Evolutionary conservation across 345 rosid species (phyloP).

Genomic region (Arabidopsis arenosa): DNA sequence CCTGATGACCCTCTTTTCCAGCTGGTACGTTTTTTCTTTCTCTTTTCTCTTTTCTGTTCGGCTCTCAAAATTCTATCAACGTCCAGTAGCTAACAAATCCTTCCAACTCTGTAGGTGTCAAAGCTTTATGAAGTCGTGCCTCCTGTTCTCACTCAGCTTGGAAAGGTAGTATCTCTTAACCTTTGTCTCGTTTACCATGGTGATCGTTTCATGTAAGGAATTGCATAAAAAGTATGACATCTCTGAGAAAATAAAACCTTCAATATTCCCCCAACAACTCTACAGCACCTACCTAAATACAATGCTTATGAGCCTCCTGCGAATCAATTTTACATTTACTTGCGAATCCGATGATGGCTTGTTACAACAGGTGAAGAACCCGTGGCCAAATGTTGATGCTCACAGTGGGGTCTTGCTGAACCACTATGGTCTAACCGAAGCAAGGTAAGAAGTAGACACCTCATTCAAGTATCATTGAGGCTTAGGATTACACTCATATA

Average conservation of each 20-base stretch:
- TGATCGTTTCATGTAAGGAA: constrained; percentile 8
- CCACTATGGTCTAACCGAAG: constrained; percentile 91
- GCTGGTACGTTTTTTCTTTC: constrained; percentile 55
- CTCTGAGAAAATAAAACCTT: neutral
- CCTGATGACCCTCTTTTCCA: constrained; percentile 96
- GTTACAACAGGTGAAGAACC: constrained; percentile 87
- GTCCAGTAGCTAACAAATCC: constrained; percentile 32
- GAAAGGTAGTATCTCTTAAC: constrained; percentile 59
- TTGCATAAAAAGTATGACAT: constrained; percentile 9
- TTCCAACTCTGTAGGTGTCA: constrained; percentile 68
- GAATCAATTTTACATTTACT: neutral
- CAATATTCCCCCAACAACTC: neutral
- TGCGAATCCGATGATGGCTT: constrained; percentile 31
- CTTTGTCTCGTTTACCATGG: constrained; percentile 3
- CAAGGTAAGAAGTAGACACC: constrained; percentile 60
- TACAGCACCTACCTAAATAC: no score
- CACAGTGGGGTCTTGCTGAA: constrained; percentile 98
- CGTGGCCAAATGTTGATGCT: constrained; percentile 99
- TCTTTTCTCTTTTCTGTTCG: neutral
- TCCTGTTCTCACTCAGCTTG: constrained; percentile 85
- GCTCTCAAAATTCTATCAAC: constrained; percentile 5
- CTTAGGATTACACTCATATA: neutral
- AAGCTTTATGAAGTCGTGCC: constrained; percentile 98
- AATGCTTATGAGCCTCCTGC: neutral
- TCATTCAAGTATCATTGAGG: neutral